Evolutionary conservation across 768 basidiomycete species (phyloP), one percentile per base, ranked within the genome.

Genomic region (Imleria badia): DNA sequence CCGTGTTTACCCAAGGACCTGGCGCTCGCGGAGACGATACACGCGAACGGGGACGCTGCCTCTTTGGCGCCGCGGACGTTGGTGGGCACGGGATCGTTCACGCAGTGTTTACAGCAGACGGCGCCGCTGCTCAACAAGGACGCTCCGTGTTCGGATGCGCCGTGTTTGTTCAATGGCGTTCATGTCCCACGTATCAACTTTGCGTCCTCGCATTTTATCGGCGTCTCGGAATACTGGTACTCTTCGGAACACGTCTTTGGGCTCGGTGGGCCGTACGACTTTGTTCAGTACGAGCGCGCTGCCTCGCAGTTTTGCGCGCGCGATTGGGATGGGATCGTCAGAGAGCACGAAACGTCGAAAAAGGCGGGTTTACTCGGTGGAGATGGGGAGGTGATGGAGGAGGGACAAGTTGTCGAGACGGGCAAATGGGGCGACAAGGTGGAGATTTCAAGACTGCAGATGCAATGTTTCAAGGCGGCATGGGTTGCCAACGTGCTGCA

Each of bases 381-480:
- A 19, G 84, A 89, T 62, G 86, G 85, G 13, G 82, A 89, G 67
- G 79, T 88, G 13, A 75, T 81, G 55, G 66, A 81, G 65, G 73
- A 78, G 50, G 87, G 86, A 19, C 68, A 82, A 55, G 69, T 88
- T 13, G 78, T 89, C n/a, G 79, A 78, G 26, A 78, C 80, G 5
- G 86, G 85, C 0, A 78, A 80, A 59, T 91, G 89, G 90, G 82
- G 81, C 22, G 76, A 83, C 36, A 74, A 82, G 51, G 86, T 96
- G 54, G 95, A 95, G 68, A 72, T 91, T 34, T 82, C 90, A 22
- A 82, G 96, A 43, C 73, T 99, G 55, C 84, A 96, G 73, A 91
- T 96, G 90, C 97, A 98, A 68, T 99, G 97, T 69, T 99, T 99
- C 85, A 99, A 99, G 72, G 94, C 96, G 1, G 95, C 97, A 3